Conservation (phyloP, 1,284 basidiomycete genomes). For the Irpex sp. region DNA sequence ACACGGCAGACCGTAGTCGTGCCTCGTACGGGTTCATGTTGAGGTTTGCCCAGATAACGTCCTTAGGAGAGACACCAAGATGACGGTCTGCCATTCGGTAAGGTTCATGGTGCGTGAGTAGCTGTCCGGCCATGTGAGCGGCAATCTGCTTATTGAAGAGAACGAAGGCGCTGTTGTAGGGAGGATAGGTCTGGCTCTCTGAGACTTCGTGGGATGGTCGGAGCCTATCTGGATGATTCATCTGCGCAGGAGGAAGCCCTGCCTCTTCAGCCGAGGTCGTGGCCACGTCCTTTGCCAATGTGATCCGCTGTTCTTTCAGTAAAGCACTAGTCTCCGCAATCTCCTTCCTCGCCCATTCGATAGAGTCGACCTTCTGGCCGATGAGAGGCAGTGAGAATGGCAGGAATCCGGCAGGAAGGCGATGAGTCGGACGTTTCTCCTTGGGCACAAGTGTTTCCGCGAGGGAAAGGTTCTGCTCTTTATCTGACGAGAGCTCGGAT, state of each 20-base stretch:
- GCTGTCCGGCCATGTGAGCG: conserved; percentile 81
- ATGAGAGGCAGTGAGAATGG: conserved; percentile 63
- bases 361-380: conserved; percentile 86
- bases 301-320: conserved; percentile 46
- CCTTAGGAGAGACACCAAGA: conserved; percentile 75
- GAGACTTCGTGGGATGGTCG: conserved; percentile 13
- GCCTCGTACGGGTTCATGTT: conserved; percentile 89
- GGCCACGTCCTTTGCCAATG: conserved; percentile 29
- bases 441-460: conserved; percentile 63
- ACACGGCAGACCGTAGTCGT: conserved; percentile 56
- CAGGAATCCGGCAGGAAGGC: conserved; percentile 56
- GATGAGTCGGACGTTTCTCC: conserved; percentile 77
- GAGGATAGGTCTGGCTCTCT: conserved; percentile 51
- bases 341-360: conserved; percentile 84
- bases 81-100: conserved; percentile 72
- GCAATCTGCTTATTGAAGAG: conserved; percentile 93
- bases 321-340: conserved; percentile 51
- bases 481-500: conserved; percentile 27
- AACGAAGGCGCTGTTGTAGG: conserved; percentile 85
- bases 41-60: conserved; percentile 91
- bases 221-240: conserved; percentile 21
- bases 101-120: conserved; percentile 74
- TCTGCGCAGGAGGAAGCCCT: conserved; percentile 16
- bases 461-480: conserved; percentile 42
- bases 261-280: conserved; percentile 14